Percentiles rank a stretch among this genome's conserved stretches.
Conservation (phyloP, 306 rosid species). For the Dalbergia oliveri region DNA sequence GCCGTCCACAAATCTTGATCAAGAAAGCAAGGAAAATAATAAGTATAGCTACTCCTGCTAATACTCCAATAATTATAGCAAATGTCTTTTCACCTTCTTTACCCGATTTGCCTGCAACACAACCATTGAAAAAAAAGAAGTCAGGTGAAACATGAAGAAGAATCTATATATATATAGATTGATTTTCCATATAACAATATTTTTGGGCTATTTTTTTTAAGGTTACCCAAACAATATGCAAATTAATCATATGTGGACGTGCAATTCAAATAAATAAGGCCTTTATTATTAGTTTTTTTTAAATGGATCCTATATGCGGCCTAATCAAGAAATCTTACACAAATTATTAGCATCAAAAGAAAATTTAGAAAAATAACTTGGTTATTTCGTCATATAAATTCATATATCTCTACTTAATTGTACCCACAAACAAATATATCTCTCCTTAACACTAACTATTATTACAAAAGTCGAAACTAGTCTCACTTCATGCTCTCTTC, state of each 20-base stretch:
- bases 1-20: constrained; percentile 53
- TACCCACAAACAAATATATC: too few species aligned
- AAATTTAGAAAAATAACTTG: not conserved
- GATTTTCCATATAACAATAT: not conserved
- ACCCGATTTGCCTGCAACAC: constrained; percentile 60
- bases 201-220: not conserved
- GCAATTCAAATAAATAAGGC: too few species aligned
- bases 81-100: constrained; percentile 74
- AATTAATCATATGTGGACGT: too few species aligned
- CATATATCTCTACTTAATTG: too few species aligned
- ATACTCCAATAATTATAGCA: constrained; percentile 75
- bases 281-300: too few species aligned
- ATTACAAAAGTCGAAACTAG: not conserved
- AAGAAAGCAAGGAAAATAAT: constrained; percentile 75
- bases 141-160: not conserved
- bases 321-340: too few species aligned
- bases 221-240: too few species aligned
- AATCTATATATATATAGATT: not conserved
- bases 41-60: constrained; percentile 82
- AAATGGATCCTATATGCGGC: too few species aligned
- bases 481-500: not conserved
- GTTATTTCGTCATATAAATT: not conserved
- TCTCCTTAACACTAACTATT: too few species aligned
- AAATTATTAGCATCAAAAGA: not conserved
- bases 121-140: not conserved